Evolutionary conservation across 129 eudicot genomes (phyloP).

Genomic region (Tanacetum coccineum): DNA sequence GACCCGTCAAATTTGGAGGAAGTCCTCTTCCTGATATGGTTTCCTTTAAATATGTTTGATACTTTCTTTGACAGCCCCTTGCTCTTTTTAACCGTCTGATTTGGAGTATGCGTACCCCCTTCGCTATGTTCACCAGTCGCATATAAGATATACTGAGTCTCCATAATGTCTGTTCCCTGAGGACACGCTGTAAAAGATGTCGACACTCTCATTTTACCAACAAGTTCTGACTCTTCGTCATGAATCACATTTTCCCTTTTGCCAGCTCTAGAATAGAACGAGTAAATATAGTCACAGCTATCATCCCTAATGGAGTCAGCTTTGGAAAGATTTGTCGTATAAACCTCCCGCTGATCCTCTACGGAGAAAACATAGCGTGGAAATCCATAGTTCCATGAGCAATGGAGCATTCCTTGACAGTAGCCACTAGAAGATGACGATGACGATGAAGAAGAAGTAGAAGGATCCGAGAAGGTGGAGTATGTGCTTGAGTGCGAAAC

Average conservation of each 20-base stretch:
- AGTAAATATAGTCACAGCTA: slow-evolving; percentile 48
- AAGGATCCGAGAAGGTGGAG: slow-evolving; percentile 44
- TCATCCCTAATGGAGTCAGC: slow-evolving; percentile 7
- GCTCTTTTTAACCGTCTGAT: slow-evolving; percentile 36
- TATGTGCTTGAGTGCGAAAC: slow-evolving; percentile 50
- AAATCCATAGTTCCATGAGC: slow-evolving; percentile 63
- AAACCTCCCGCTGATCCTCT: slow-evolving; percentile 66
- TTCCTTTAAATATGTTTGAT: slow-evolving; percentile 44
- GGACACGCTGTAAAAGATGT: slow-evolving; percentile 45
- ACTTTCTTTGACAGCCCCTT: slow-evolving; percentile 62
- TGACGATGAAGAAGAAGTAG: slow-evolving; percentile 41
- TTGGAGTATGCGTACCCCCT: slow-evolving; percentile 37
- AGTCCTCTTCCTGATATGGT: slow-evolving; percentile 25
- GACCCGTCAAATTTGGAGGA: slow-evolving; percentile 41
- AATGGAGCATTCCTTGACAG: slow-evolving; percentile 75
- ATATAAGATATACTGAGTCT: slow-evolving; percentile 60
- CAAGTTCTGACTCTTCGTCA: slow-evolving; percentile 33
- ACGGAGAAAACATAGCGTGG: slow-evolving; percentile 68
- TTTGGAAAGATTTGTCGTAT: slow-evolving; percentile 49
- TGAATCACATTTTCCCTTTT: slow-evolving; percentile 35
- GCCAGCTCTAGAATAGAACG: slow-evolving; percentile 48
- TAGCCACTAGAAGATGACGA: slow-evolving; percentile 34
- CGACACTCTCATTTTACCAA: slow-evolving; percentile 76
- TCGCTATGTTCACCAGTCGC: slow-evolving; percentile 33
- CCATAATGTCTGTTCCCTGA: slow-evolving; percentile 44